Evolutionary conservation across 2,329 filamentous ascomycete species (phyloP), one percentile per base, ranked within the genome.

Genomic region (Pseudogymnoascus sp.): DNA sequence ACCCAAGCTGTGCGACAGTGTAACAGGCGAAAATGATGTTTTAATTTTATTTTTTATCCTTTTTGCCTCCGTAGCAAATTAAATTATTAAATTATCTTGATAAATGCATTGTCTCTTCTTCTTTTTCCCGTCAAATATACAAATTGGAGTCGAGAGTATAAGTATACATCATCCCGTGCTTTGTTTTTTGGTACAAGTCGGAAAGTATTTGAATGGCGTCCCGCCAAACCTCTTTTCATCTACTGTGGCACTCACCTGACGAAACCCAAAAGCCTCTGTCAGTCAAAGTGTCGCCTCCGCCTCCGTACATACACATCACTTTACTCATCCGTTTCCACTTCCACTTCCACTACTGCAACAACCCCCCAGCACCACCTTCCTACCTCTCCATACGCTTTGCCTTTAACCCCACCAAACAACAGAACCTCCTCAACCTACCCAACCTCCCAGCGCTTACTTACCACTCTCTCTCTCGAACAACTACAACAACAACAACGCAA

Each of bases 201-300:
- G 26, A n/a, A 53, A 53, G 47, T 53, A 53, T 53, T 53, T 53
- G 47, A 53, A 53, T 53, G 47, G 47, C 47, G 47, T 53, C 47
- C 47, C 47, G 47, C 47, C 47, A 53, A 53, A 53, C 47, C 47
- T 53, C 47, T 53, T 53, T 53, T 53, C n/a, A 16, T 16, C 47
- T 53, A 53, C 24, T 31, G 24, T 29, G 47, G 26, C 31, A 53
- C 47, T 53, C 47, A 53, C 47, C 47, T 53, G 47, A 53, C 47
- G 47, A 53, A 26, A 26, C 3, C 24, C 24, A 3, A 6, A 26
- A 53, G 47, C 47, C 47, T 53, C 47, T 31, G 47, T 31, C 14
- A n/a, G n/a, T n/a, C n/a, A n/a, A n/a, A 53, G 47, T 53, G 47
- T 53, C 47, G 47, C 47, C 47, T 53, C 47, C 47, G 8, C n/a